Evolutionary conservation across 169 alveolate species (phyloP).

Genomic region (Plasmodium yoelii): DNA sequence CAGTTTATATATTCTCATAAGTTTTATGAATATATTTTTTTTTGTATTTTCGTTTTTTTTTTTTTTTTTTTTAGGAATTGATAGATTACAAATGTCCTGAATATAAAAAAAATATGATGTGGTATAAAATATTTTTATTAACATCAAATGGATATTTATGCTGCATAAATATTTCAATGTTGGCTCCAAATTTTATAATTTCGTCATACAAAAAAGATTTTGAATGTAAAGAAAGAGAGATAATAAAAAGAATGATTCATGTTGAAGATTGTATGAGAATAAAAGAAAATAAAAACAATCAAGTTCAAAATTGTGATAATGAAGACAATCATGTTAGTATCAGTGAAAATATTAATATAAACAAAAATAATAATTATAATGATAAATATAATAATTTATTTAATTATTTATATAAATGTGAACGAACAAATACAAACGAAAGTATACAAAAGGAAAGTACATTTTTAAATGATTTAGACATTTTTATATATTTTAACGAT

Average conservation of each 20-base stretch:
- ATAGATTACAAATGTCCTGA: constrained; percentile 22
- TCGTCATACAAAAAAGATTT: constrained; percentile 46
- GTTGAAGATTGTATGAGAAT: constrained; percentile 7
- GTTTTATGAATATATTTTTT: neutral
- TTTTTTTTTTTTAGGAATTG: constrained; percentile 23
- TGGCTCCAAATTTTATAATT: constrained; percentile 29
- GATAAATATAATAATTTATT: constrained; percentile 17
- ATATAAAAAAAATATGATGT: constrained; percentile 21
- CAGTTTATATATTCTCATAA: neutral
- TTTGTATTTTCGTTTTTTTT: neutral
- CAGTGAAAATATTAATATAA: neutral
- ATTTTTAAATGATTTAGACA: constrained; percentile 20
- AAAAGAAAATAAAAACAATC: constrained; percentile 3
- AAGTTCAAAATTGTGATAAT: neutral
- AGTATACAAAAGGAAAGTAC: neutral
- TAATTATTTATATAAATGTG: constrained; percentile 62
- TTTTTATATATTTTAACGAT: constrained; percentile 52
- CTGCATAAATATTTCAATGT: constrained; percentile 63
- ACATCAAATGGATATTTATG: constrained; percentile 66
- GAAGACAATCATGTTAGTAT: neutral
- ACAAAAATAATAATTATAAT: constrained; percentile 6
- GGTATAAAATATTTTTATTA: constrained; percentile 46
- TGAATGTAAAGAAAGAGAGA: constrained; percentile 61
- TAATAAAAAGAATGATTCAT: constrained; percentile 47
- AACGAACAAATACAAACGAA: constrained; percentile 12